Evolutionary conservation across 2,329 filamentous ascomycete genomes (phyloP), one percentile per base, ranked within the genome.

Genomic region (Xylogone sp.): DNA sequence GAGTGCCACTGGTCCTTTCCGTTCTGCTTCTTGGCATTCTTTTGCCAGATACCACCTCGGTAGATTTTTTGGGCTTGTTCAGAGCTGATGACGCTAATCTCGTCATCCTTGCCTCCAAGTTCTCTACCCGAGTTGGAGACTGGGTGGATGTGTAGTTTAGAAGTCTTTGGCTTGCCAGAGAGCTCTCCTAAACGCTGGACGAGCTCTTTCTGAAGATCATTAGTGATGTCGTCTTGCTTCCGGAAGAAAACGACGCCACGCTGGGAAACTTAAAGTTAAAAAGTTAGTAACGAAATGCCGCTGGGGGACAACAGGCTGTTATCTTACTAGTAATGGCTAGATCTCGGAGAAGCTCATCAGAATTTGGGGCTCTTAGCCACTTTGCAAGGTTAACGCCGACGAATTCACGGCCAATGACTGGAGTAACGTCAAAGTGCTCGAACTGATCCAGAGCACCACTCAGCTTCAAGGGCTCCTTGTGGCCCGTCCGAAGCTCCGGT

Each of bases 201-300:
- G 0, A 89, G 73, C 49, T 83, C 71, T 68, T 89, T 89, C 60
- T 87, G 83, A 2, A 84, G 74, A 1, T 82, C 79, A 61, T 86
- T 78, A 56, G 75, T 77, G 34, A 87, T 67, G 31, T 73, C 71
- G 61, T 85, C 73, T 56, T 89, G 85, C 24, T 78, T 75, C 19
- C 84, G 79, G 69, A 88, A 86, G 70, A 88, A 87, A 27, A 88
- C 83, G 3, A 88, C 85, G 9, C 84, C 84, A 0, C 85, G 79
- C 53, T 82, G 78, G 1, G 84, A 87, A 57, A 88, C 84, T 86
- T 24, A 4, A 19, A 2, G 24, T n/a, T 49, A 42, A 39, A 24
- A 44, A 45, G 43, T 50, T 22, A 52, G 12, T 8, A 12, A 31
- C 45, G 48, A 39, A 21, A 10, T 27, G 22, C 48, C 45, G 51